Base-by-base conservation (phyloP, 2,329 filamentous ascomycete genomes). In the Exophiala lecanii-corni region DNA sequence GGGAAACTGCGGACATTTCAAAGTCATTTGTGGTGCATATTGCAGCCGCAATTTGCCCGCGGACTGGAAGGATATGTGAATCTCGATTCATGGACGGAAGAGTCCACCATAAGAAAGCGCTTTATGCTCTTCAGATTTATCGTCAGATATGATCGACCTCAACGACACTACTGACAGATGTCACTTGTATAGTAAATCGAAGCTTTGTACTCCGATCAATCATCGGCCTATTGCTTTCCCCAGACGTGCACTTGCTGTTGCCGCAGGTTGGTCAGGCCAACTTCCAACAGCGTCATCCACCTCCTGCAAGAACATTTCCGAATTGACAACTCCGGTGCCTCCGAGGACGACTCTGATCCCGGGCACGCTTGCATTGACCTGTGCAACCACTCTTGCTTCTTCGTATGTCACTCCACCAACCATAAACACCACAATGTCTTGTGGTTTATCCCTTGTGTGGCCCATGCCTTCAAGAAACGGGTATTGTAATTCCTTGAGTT, bases 341-440 rank as follows among this genome's bases (percentile, higher is more conserved):
- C 89, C 89, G 4, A 98, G 70, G 9, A 97, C 89, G 3, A 98
- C 82, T 42, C 92, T 78, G 7, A 97, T 76, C 0, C 92, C 92
- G 0, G 89, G 89, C 9, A 86, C 86, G 44, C 84, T 87, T 13
- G 89, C 89, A 67, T 98, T 98, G 46, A 98, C 82, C 55, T 89
- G 82, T n/a, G 92, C 88, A 28, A 97, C 81, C 75, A 88, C 89
- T 70, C 95, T 96, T 4, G 92, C 89, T 65, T 98, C 92, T 64
- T 98, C 92, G 59, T 96, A 98, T 0, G 92, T 98, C 13, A 84
- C 82, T 2, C 92, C 92, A 4, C 92, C 92, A 17, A 96, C 75
- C 59, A 98, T 89, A 61, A 98, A 98, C 5, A 98, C 79, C 32
- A 98, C 79, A 30, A 98, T 85, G 61, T 98, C 94, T 62, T 98